These are phyloP conservation scores for Blastomyces silverae DNA, from an alignment of 2,329 filamentous ascomycete genomes.

Conservation along the genomic window DNA sequence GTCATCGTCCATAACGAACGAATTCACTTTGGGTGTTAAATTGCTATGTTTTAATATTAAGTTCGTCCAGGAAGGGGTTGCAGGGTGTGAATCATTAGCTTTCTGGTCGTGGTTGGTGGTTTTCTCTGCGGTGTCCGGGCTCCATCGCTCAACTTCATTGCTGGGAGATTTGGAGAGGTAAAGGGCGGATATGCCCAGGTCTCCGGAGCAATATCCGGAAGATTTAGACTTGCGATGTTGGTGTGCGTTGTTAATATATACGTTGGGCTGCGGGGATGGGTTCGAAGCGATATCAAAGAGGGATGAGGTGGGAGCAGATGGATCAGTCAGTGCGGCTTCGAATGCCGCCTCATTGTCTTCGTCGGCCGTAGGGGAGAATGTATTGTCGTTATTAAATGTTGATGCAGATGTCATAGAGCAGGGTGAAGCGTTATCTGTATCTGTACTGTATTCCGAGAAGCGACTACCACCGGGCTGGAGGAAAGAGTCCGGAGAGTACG, in stretches of 20 bases:
- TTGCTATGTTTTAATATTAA: slow-evolving; percentile 11
- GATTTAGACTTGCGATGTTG: slow-evolving; percentile 22
- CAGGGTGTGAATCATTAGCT: slow-evolving; percentile 5
- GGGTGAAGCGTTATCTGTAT: slow-evolving; percentile 33
- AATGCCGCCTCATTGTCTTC: slow-evolving; percentile 2
- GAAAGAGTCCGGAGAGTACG: slow-evolving; percentile 25
- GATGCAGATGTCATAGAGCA: slow-evolving; percentile 35
- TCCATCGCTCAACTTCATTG: slow-evolving; percentile 19
- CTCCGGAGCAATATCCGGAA: slow-evolving; percentile 21
- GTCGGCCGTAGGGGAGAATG: slow-evolving; percentile 1
- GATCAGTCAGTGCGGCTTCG: not conserved
- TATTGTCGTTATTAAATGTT: slow-evolving; percentile 27
- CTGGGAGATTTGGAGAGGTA: slow-evolving; percentile 29
- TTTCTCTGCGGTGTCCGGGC: not conserved
- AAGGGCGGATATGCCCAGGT: slow-evolving; percentile 30
- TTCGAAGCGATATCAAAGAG: slow-evolving; percentile 3
- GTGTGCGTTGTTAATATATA: slow-evolving; percentile 12
- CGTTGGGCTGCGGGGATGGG: not conserved
- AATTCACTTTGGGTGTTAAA: not conserved
- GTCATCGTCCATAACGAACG: not conserved
- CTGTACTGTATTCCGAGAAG: slow-evolving; percentile 39
- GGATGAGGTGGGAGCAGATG: not conserved
- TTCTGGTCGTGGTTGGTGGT: slow-evolving; percentile 33
- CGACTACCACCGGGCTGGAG: slow-evolving; percentile 31
- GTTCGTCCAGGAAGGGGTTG: not conserved